Base-by-base conservation (phyloP, 2,329 filamentous ascomycete species). In the Aurifilum marmelostoma region DNA sequence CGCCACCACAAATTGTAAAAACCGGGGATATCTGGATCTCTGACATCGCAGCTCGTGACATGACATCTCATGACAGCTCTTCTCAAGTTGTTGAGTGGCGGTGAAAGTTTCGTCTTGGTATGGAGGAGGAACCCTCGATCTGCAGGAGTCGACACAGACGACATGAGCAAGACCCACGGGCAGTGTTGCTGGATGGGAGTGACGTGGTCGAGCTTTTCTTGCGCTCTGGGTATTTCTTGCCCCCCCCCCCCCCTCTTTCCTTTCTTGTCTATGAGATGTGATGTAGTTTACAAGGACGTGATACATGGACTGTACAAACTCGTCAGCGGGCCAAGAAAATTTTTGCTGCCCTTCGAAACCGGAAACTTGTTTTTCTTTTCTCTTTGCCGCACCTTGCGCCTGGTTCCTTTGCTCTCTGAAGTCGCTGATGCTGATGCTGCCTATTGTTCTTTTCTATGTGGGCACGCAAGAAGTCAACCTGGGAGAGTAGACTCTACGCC, bases 211-310 rank as follows among this genome's bases (percentile, higher is more conserved):
- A 29, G 52, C 24, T 27, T 16, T n/a, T 59, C 56, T 18, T 59
- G 27, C 29, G 56, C 18, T 11, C 56, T 37, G 63, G 63, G 34
- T 34, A 34, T 4, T 34, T 34, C 34, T 34, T n/a, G n/a, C n/a
- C n/a, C n/a, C n/a, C n/a, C n/a, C n/a, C n/a, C n/a, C n/a, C n/a
- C n/a, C n/a, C n/a, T 34, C 34, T 34, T 34, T 34, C 34, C 18
- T 65, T 56, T 65, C 37, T 24, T 14, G 32, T 65, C 32, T 65
- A 65, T 65, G 63, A 65, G 63, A 18, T 54, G 63, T 56, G 63
- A 54, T 65, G 16, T 59, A 37, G 56, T 59, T 16, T 59, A 37
- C 56, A 59, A 32, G 56, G 56, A 27, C 56, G 56, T n/a, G n/a
- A 56, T 65, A 56, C 47, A 65, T 41, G 43, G 29, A 27, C 29